Percentiles rank a stretch among this genome's conserved stretches.
Conservation (phyloP, 1,139 yeast species). For the Candida mesenterica region DNA sequence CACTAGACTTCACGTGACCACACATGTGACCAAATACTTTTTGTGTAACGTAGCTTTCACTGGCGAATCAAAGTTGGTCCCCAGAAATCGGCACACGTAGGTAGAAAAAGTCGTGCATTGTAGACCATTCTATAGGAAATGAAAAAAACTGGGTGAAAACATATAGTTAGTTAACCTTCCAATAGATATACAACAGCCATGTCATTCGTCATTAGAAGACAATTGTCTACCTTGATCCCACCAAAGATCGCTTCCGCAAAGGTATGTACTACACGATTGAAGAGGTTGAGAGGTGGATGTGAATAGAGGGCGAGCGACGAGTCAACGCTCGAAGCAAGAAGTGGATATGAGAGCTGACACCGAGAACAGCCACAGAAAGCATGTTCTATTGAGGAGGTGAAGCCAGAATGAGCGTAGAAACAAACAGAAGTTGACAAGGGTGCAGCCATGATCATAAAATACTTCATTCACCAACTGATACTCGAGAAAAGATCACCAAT, state of each 20-base stretch:
- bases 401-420: too few relatives aligned
- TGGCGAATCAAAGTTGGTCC: too few relatives aligned
- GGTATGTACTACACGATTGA: too few relatives aligned
- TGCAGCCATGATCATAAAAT: too few relatives aligned
- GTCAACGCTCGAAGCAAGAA: too few relatives aligned
- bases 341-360: too few relatives aligned
- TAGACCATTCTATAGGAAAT: neutral
- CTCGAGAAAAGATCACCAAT: too few relatives aligned
- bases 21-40: neutral
- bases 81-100: too few relatives aligned
- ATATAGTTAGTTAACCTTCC: conserved; percentile 6
- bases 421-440: too few relatives aligned
- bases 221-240: conserved; percentile 93
- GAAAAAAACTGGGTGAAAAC: conserved; percentile 1
- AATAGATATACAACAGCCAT: conserved; percentile 29
- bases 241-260: conserved; percentile 97
- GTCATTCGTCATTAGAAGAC: conserved; percentile 90
- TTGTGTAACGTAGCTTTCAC: conserved; percentile 1
- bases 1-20: neutral
- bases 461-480: too few relatives aligned
- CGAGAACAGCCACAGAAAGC: too few relatives aligned
- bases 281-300: neutral
- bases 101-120: neutral
- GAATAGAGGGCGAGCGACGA: neutral
- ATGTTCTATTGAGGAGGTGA: too few relatives aligned